A percentile compares a stretch with the other conserved stretches of the same genome.
Conservation (phyloP, 2,329 filamentous ascomycete species). For the Aphanoascus verrucosus region DNA sequence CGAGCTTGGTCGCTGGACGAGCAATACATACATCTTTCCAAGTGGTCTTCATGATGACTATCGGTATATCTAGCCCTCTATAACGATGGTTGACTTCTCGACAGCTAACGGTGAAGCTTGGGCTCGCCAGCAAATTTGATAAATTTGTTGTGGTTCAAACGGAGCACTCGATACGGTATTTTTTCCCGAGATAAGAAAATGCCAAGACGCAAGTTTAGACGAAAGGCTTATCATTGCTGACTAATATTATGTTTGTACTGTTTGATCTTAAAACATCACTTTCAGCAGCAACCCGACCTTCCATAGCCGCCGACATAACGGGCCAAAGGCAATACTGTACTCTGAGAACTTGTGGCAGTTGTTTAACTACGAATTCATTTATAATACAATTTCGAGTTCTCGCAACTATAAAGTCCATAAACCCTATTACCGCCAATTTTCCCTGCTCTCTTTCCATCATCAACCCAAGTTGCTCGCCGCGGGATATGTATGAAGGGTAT, state of each 20-base stretch:
- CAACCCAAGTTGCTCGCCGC: constrained; percentile 1
- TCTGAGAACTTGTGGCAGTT: neutral
- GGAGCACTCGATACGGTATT: constrained; percentile 14
- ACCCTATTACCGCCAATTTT: constrained; percentile 6
- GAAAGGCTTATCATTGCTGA: neutral
- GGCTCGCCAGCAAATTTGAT: constrained; percentile 6
- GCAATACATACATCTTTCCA: constrained; percentile 44
- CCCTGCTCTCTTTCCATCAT: neutral
- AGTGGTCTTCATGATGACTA: constrained; percentile 46
- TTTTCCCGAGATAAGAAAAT: constrained; percentile 19
- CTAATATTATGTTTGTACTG: constrained; percentile 4
- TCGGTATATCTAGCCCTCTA: neutral
- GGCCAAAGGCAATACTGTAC: too few relatives aligned
- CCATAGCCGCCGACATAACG: neutral
- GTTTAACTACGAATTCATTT: neutral
- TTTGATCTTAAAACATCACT: constrained; percentile 13
- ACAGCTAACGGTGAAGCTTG: too few relatives aligned
- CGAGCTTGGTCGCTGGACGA: constrained; percentile 21
- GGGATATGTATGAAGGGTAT: neutral
- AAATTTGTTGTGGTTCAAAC: constrained; percentile 13
- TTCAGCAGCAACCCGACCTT: neutral
- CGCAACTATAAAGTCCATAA: neutral
- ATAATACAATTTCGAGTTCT: neutral
- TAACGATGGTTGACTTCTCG: neutral
- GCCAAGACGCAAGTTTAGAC: constrained; percentile 12